Evolutionary conservation across 2,329 filamentous ascomycete species (phyloP).

Genomic region (Alternaria solani): DNA sequence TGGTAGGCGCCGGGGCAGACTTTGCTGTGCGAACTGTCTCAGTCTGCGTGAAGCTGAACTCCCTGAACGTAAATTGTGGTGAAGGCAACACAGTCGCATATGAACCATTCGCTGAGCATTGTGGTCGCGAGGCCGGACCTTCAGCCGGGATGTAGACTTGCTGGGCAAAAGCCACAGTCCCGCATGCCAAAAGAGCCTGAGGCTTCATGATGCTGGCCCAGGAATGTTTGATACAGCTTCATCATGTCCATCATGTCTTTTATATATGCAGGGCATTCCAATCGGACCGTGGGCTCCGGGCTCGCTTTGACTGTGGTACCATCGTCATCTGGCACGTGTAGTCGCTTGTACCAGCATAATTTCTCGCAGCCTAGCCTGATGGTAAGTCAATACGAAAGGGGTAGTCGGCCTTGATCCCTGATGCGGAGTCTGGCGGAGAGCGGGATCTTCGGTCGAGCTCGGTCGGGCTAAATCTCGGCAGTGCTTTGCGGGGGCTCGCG

Average conservation of each 20-base stretch:
- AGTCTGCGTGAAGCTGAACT: conserved; percentile 51
- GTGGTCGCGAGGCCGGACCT: conserved; percentile 38
- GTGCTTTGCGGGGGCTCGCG: conserved; percentile 6
- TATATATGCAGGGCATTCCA: not conserved
- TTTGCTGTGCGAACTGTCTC: conserved; percentile 52
- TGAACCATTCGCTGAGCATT: conserved; percentile 36
- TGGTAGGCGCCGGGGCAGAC: conserved; percentile 42
- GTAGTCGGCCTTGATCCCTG: not conserved
- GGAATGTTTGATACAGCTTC: not conserved
- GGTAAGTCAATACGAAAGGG: not conserved
- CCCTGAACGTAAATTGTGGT: conserved; percentile 36
- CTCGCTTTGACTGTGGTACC: not conserved
- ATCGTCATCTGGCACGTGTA: conserved; percentile 5
- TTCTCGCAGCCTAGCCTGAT: not conserved
- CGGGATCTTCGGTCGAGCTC: not conserved
- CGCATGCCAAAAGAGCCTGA: conserved; percentile 14
- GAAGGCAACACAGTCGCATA: conserved; percentile 39
- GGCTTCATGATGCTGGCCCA: conserved; percentile 21
- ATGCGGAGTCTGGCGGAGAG: not conserved
- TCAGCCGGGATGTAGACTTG: conserved; percentile 48
- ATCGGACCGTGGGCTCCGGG: not conserved
- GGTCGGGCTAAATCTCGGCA: conserved; percentile 7
- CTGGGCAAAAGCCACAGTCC: conserved; percentile 34
- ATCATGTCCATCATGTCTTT: not conserved
- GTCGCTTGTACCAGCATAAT: not conserved